A percentile compares a stretch with the other conserved stretches of the same genome.
Conservation (phyloP, 225 moss, liverwort and hornwort genomes). For the Sphagnum tenellum region DNA sequence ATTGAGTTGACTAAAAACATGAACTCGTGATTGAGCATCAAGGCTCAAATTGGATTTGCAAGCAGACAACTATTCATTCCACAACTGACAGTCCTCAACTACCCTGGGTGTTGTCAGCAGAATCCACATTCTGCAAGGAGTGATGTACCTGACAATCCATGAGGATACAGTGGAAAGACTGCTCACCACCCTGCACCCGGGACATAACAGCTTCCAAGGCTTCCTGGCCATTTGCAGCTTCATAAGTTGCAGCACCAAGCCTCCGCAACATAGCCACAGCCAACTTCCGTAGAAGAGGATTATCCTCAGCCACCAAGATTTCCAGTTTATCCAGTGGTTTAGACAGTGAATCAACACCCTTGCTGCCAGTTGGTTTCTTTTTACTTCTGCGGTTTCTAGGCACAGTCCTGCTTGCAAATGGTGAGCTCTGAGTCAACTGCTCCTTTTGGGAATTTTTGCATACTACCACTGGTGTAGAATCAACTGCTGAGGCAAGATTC, state of each 20-base stretch:
- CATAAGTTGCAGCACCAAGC: constrained; percentile 53
- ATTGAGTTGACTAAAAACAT: neutral
- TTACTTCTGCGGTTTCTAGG: constrained; percentile 13
- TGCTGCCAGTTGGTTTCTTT: constrained; percentile 5
- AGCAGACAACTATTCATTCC: too few species aligned
- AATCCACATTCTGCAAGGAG: too few species aligned
- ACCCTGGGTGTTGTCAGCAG: too few species aligned
- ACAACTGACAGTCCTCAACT: too few species aligned
- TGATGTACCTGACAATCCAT: constrained; percentile 78
- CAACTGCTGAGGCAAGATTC: too few species aligned
- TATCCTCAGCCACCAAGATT: constrained; percentile 78
- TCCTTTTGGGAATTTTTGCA: too few species aligned
- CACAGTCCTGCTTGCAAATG: constrained; percentile 6
- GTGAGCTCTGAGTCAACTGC: neutral
- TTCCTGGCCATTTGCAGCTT: constrained; percentile 58
- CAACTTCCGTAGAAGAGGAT: constrained; percentile 69
- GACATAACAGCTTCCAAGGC: constrained; percentile 42
- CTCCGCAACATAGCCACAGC: constrained; percentile 73
- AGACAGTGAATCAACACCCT: constrained; percentile 6
- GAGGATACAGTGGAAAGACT: constrained; percentile 65
- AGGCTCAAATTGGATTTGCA: neutral
- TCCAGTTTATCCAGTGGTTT: constrained; percentile 59
- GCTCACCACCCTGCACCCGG: constrained; percentile 23
- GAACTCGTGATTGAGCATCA: too few species aligned
- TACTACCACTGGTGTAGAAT: too few species aligned